Conservation (phyloP, 2,329 filamentous ascomycete species). For the Pyrenochaeta sp. region DNA sequence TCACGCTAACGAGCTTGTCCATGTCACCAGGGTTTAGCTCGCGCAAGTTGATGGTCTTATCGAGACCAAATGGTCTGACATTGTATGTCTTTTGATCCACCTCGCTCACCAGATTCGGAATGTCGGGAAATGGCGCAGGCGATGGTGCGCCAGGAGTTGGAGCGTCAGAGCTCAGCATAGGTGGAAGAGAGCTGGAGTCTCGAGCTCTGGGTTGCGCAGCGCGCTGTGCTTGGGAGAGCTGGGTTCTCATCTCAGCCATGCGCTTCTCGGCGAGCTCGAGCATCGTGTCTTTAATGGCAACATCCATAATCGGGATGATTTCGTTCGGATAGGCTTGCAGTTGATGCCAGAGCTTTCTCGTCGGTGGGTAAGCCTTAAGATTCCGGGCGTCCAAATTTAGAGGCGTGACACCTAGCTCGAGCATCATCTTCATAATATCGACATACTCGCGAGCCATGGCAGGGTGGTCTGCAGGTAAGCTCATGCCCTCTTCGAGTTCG, state of each 20-base stretch:
- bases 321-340: constrained; percentile 93
- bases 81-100: constrained; percentile 83
- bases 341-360: constrained; percentile 94
- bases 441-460: constrained; percentile 84
- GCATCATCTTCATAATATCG: constrained; percentile 87
- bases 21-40: constrained; percentile 96
- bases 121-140: constrained; percentile 53
- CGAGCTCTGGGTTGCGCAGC: constrained; percentile 51
- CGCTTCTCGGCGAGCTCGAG: constrained; percentile 85
- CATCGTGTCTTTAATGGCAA: constrained; percentile 91
- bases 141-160: constrained; percentile 54
- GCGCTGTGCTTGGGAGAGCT: constrained; percentile 65
- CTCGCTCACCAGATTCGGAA: constrained; percentile 76
- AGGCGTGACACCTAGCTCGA: constrained; percentile 81
- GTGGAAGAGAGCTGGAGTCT: constrained; percentile 75
- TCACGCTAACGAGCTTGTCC: constrained; percentile 94
- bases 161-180: constrained; percentile 81
- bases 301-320: constrained; percentile 96
- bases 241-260: constrained; percentile 71
- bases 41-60: constrained; percentile 86
- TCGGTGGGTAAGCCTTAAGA: constrained; percentile 90
- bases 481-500: constrained; percentile 75
- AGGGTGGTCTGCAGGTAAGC: constrained; percentile 70
- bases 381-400: constrained; percentile 91
- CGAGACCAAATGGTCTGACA: constrained; percentile 87